Percentiles rank a stretch among this genome's conserved stretches.
Evolutionary conservation across 2,329 filamentous ascomycete genomes (phyloP).

Genomic region (Aspergillus arachidicola): DNA sequence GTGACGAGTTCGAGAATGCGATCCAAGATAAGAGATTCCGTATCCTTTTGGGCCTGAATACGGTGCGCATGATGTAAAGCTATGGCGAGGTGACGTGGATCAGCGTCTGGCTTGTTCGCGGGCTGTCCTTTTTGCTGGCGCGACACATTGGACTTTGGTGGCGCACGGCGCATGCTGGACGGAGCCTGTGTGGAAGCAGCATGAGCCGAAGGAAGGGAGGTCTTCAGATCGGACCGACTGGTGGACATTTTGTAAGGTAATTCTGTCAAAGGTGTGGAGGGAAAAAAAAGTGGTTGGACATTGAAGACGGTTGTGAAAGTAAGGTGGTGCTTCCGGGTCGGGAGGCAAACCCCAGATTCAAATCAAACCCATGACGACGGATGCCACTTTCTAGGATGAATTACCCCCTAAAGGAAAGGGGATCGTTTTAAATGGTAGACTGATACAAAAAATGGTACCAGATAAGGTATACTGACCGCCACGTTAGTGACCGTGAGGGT

Average conservation of each 20-base stretch:
- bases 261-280: not conserved
- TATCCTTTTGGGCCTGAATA: conserved; percentile 78
- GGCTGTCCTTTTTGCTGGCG: conserved; percentile 30
- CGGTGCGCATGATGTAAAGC: conserved; percentile 81
- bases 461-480: not conserved
- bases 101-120: conserved; percentile 41
- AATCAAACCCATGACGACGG: not conserved
- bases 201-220: conserved; percentile 47
- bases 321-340: not conserved
- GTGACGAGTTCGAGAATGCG: conserved; percentile 72
- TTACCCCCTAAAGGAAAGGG: not conserved
- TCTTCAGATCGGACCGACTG: conserved; percentile 64
- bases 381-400: not conserved
- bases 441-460: not conserved
- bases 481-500: not conserved
- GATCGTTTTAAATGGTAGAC: not conserved
- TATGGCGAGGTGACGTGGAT: conserved; percentile 57
- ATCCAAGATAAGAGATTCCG: conserved; percentile 73
- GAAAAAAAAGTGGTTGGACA: not conserved
- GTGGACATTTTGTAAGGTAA: conserved; percentile 16
- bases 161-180: conserved; percentile 34
- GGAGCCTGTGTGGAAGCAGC: conserved; percentile 43
- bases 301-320: not conserved
- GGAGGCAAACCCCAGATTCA: conserved; percentile 6
- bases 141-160: conserved; percentile 29